Base-by-base conservation (phyloP, 2,329 filamentous ascomycete species). In the Botrytis pseudocinerea region DNA sequence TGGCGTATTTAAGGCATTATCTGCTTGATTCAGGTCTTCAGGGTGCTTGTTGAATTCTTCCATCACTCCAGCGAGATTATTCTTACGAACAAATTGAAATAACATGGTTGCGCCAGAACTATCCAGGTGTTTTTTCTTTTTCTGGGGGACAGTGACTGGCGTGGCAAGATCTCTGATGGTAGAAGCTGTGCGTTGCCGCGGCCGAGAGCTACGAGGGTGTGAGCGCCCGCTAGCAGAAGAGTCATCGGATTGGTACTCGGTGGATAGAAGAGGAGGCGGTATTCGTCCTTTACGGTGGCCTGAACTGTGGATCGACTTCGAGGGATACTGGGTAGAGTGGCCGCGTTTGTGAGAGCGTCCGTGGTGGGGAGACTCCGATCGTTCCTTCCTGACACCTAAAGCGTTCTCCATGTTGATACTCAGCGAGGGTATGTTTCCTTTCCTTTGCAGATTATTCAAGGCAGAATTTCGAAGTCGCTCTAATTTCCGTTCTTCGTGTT, bases 1-100 rank as follows among this genome's bases (percentile, higher is more conserved):
- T 38, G 96, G 96, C 1, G 95, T 97, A 79, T 98, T 98, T n/a
- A 94, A 93, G 22, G 96, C 96, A 80, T 97, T 97, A 80, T 99
- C 96, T 38, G 93, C 90, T 73, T 95, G 88, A 78, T 99, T 93
- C 71, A 98, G 83, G 82, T 98, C 94, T 75, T 97, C 93, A 0
- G 94, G 94, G 32, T 94, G 89, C 80, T 97, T 93, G 14, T 88
- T 85, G 46, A 75, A 93, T 89, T 77, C 74, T 63, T 89, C 87
- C 81, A 93, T 95, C 25, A 93, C 94, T 16, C 86, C 85, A 2
- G 95, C 93, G 72, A 96, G 88, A 80, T 97, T 93, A 69, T 94
- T 40, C 94, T 77, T 91, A 91, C 54, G 95, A 93, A 82, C 94
- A 97, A 42, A 95, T 94, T 76, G 90, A n/a, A 95, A 94, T 38